phyloP scores from a whole-genome alignment of 768 basidiomycete species.

The Strobilomyces dryophilus region DNA sequence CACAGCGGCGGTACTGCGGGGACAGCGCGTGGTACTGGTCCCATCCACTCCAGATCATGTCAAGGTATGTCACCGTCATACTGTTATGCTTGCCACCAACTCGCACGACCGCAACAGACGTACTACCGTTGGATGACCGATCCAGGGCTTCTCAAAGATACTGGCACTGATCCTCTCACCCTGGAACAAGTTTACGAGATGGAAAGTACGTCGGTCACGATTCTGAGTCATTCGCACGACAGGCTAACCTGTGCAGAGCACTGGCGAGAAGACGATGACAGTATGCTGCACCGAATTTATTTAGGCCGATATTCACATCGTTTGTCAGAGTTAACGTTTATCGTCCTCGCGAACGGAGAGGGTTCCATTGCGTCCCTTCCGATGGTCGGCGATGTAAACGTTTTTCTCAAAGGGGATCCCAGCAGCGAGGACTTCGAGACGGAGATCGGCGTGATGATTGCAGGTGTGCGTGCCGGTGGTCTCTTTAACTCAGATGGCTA shows the following conservation, averaged over 20 bases:
- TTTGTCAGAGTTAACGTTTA: constrained; percentile 76
- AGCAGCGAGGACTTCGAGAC: constrained; percentile 53
- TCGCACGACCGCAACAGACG: constrained; percentile 38
- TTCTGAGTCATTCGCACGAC: not conserved
- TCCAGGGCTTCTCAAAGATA: constrained; percentile 65
- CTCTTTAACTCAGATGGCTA: not conserved
- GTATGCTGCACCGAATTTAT: constrained; percentile 28
- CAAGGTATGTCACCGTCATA: constrained; percentile 7
- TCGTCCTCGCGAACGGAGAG: constrained; percentile 55
- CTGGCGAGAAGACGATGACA: constrained; percentile 87
- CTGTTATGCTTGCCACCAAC: not conserved
- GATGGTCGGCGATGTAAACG: constrained; percentile 92
- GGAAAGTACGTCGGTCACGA: constrained; percentile 59
- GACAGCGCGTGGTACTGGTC: constrained; percentile 66
- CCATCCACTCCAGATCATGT: constrained; percentile 69
- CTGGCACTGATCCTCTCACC: constrained; percentile 80
- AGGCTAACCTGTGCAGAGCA: constrained; percentile 45
- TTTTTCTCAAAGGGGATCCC: constrained; percentile 67
- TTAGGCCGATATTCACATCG: not conserved
- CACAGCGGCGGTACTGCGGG: constrained; percentile 48
- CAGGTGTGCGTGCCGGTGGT: constrained; percentile 44
- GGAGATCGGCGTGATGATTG: constrained; percentile 92
- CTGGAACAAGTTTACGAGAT: constrained; percentile 83
- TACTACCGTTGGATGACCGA: constrained; percentile 90
- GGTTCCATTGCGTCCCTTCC: constrained; percentile 36